Conservation (phyloP, 768 basidiomycete genomes). For the Psilocybe tampanensis region DNA sequence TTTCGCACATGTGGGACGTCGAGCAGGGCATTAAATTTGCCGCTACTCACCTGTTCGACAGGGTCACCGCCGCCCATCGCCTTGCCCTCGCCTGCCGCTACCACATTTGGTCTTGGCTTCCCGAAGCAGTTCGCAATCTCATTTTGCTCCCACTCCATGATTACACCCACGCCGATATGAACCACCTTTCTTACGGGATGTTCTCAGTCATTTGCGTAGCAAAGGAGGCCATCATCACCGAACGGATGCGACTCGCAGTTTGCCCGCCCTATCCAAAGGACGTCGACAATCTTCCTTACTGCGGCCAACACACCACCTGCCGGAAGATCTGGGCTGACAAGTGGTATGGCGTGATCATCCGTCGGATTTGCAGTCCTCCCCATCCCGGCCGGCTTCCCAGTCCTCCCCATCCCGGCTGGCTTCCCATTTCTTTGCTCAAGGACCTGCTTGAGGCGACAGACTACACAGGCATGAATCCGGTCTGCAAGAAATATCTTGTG, state of each 20-base stretch:
- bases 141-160: background rate
- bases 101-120: background rate
- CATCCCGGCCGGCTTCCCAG: background rate
- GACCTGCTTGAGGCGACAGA: background rate
- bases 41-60: background rate
- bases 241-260: background rate
- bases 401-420: background rate
- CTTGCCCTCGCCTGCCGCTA: background rate
- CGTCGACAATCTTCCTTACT: background rate
- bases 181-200: background rate
- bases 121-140: background rate
- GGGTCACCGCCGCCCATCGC: background rate
- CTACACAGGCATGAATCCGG: background rate
- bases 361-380: background rate
- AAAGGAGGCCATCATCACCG: background rate
- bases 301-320: background rate
- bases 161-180: background rate
- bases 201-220: background rate
- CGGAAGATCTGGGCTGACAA: background rate
- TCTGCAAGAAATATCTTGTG: background rate
- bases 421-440: background rate
- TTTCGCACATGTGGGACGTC: constrained; percentile 17
- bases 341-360: background rate
- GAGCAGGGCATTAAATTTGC: constrained; percentile 3
- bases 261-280: background rate